Evolutionary conservation across 176 grass and related monocot genomes (phyloP).

Genomic region (Neostapfia colusana): DNA sequence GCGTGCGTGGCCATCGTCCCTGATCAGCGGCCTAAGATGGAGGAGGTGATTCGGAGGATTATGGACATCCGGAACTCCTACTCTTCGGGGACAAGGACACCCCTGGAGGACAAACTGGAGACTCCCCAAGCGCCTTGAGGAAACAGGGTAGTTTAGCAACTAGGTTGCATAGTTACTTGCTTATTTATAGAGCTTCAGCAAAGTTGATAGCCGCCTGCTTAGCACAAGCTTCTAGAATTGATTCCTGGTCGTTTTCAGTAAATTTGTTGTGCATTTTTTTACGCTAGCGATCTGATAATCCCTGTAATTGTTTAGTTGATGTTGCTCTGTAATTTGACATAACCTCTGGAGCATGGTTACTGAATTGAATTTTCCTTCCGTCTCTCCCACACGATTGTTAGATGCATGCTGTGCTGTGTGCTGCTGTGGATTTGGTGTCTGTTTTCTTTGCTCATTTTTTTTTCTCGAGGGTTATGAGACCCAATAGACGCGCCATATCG

Average conservation of each 20-base stretch:
- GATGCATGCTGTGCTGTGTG: too few species aligned
- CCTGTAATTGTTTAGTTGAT: slow-evolving; percentile 27
- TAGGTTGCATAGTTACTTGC: slow-evolving; percentile 48
- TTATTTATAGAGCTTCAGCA: slow-evolving; percentile 51
- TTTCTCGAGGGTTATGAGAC: too few species aligned
- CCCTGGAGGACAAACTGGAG: slow-evolving; percentile 65
- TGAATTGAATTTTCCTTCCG: background rate
- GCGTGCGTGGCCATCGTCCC: slow-evolving; percentile 52
- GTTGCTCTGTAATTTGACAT: slow-evolving; percentile 41
- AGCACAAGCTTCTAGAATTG: slow-evolving; percentile 22
- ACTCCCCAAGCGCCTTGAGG: too few species aligned
- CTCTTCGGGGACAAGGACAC: slow-evolving; percentile 51
- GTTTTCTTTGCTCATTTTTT: too few species aligned
- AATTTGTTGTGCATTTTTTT: slow-evolving; percentile 21
- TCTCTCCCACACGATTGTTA: too few species aligned
- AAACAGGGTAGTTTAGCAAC: slow-evolving; percentile 40
- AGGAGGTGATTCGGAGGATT: slow-evolving; percentile 80
- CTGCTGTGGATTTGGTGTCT: too few species aligned
- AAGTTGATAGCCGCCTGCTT: slow-evolving; percentile 48
- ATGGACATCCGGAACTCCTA: slow-evolving; percentile 54
- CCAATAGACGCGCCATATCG: too few species aligned
- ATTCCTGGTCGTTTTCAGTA: slow-evolving; percentile 23
- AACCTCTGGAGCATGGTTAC: slow-evolving; percentile 31
- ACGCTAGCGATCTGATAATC: slow-evolving; percentile 3
- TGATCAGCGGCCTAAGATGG: slow-evolving; percentile 81